phyloP scores from a whole-genome alignment of 1,284 basidiomycete genomes.

The Apiotrichum laibachii region DNA sequence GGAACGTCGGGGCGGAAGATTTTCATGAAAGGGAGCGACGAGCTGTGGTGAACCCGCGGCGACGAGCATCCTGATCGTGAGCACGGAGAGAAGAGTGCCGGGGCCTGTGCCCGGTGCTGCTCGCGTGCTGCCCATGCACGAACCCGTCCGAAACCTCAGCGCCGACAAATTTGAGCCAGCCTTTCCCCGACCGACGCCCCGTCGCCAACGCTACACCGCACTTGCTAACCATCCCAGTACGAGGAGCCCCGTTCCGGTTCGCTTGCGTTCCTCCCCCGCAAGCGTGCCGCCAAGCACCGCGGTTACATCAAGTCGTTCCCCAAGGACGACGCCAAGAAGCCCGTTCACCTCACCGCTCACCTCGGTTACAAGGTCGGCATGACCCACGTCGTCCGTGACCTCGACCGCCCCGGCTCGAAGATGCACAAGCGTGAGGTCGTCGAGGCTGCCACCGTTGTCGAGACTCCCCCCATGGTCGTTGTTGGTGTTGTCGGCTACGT shows the following conservation, averaged over 20 bases:
- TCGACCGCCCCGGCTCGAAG: constrained; percentile 98
- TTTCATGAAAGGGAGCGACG: not conserved
- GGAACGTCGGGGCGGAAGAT: not conserved
- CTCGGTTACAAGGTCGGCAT: constrained; percentile 99
- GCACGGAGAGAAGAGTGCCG: no score
- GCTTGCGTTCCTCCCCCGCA: constrained; percentile 75
- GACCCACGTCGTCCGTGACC: constrained; percentile 99
- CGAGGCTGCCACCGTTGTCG: constrained; percentile 93
- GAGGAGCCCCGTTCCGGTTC: constrained; percentile 94
- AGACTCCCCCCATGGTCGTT: constrained; percentile 95
- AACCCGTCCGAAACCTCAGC: no score
- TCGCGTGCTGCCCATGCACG: no score
- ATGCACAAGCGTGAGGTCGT: constrained; percentile 99
- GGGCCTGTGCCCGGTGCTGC: no score
- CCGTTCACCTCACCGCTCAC: constrained; percentile 95
- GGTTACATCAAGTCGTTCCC: constrained; percentile 99
- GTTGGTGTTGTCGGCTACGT: constrained; percentile 99
- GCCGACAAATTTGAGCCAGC: no score
- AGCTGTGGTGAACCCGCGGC: not conserved
- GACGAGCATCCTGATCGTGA: no score
- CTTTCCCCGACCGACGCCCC: no score
- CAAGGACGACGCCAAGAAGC: constrained; percentile 99
- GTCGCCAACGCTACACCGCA: not conserved
- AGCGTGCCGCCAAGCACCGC: constrained; percentile 91
- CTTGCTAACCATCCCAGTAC: constrained; percentile 58